Conservation (phyloP, 169 alveolate genomes). For the Cryptosporidium sp. region DNA sequence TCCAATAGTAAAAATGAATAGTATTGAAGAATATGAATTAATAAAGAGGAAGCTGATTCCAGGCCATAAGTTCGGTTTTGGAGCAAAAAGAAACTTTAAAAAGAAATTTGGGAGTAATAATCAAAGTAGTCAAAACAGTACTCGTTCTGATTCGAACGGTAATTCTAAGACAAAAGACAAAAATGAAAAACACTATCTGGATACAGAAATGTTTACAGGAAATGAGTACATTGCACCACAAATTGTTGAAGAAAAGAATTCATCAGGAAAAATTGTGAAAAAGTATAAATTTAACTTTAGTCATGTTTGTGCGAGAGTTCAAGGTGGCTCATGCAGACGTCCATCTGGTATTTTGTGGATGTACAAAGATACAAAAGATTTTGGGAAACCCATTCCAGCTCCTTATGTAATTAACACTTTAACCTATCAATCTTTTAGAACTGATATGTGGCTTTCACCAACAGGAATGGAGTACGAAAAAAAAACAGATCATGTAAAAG, state of each 20-base stretch:
- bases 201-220: slow-evolving; percentile 50
- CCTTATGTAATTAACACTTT: slow-evolving; percentile 70
- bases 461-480: slow-evolving; percentile 64
- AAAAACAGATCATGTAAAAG: slow-evolving; percentile 40
- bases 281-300: slow-evolving; percentile 38
- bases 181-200: slow-evolving; percentile 49
- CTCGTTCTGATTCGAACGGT: neutral
- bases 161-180: neutral
- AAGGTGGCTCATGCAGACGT: slow-evolving; percentile 74
- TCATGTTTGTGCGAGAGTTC: slow-evolving; percentile 76
- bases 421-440: slow-evolving; percentile 68
- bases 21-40: slow-evolving; percentile 20
- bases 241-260: slow-evolving; percentile 42
- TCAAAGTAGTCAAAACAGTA: neutral
- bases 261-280: slow-evolving; percentile 19
- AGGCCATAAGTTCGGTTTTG: slow-evolving; percentile 40
- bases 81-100: neutral
- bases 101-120: neutral
- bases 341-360: slow-evolving; percentile 76
- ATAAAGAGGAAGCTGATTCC: slow-evolving; percentile 26
- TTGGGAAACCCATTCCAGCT: slow-evolving; percentile 68
- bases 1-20: slow-evolving; percentile 21
- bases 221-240: slow-evolving; percentile 55
- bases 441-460: slow-evolving; percentile 76
- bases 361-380: slow-evolving; percentile 55